phyloP scores from a whole-genome alignment of 768 basidiomycete genomes.

The Leccinellum luteum region DNA sequence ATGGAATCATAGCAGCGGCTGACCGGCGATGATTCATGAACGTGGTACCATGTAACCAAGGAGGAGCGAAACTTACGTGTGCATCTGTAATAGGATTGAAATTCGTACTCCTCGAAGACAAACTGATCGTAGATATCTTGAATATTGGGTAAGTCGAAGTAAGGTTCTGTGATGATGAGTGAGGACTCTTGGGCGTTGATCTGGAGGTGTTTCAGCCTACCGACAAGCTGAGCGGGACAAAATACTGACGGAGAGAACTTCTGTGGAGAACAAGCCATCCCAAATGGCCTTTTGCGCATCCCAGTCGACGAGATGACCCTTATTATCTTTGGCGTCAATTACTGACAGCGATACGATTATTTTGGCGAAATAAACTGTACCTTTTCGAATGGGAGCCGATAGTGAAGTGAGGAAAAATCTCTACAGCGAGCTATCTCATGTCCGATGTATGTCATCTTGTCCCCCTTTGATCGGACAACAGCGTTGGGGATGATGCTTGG shows the following conservation, averaged over 20 bases:
- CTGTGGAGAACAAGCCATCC: slow-evolving; percentile 83
- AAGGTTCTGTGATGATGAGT: slow-evolving; percentile 88
- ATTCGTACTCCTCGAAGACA: slow-evolving; percentile 96
- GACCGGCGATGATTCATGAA: slow-evolving; percentile 18
- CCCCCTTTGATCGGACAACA: slow-evolving; percentile 80
- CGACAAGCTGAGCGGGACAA: neutral
- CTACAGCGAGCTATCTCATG: slow-evolving; percentile 77
- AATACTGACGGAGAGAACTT: slow-evolving; percentile 58
- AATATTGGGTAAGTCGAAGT: slow-evolving; percentile 89
- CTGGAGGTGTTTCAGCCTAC: slow-evolving; percentile 39
- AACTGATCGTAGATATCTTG: slow-evolving; percentile 95
- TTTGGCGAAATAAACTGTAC: slow-evolving; percentile 36
- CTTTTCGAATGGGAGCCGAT: slow-evolving; percentile 85
- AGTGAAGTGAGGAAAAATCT: slow-evolving; percentile 80
- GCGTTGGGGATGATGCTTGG: slow-evolving; percentile 75
- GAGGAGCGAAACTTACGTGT: slow-evolving; percentile 58
- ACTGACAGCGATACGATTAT: neutral
- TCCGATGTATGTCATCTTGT: slow-evolving; percentile 79
- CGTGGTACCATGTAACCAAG: slow-evolving; percentile 19
- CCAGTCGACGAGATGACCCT: slow-evolving; percentile 96
- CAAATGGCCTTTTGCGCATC: slow-evolving; percentile 92
- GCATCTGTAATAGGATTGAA: slow-evolving; percentile 74
- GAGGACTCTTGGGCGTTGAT: slow-evolving; percentile 70
- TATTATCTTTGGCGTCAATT: slow-evolving; percentile 22
- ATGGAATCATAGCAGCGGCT: slow-evolving; percentile 81